Evolutionary conservation across 2,329 filamentous ascomycete genomes (phyloP).

Genomic region (Reticulascus tulasneorum): DNA sequence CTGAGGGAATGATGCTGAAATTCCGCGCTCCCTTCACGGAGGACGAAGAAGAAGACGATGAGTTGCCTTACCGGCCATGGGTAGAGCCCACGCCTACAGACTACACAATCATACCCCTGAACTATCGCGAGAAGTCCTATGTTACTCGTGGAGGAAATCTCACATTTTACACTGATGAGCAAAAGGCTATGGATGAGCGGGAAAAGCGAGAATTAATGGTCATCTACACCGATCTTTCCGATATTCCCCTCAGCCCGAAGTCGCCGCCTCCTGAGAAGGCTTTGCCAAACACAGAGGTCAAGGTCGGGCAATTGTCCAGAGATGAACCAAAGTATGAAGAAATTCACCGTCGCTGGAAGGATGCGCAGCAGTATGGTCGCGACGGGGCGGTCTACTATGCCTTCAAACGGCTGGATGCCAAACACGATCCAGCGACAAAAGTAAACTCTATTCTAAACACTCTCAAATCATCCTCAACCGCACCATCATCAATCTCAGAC

Average conservation of each 20-base stretch:
- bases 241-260: slow-evolving; percentile 54
- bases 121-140: slow-evolving; percentile 44
- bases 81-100: slow-evolving; percentile 42
- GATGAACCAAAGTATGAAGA: slow-evolving; percentile 42
- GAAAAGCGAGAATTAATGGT: slow-evolving; percentile 59
- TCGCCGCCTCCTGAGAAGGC: slow-evolving; percentile 40
- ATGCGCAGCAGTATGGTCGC: slow-evolving; percentile 40
- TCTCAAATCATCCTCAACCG: slow-evolving; percentile 9
- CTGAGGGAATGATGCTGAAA: slow-evolving; percentile 67
- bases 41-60: slow-evolving; percentile 55
- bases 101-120: slow-evolving; percentile 42
- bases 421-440: slow-evolving; percentile 28
- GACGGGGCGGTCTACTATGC: slow-evolving; percentile 39
- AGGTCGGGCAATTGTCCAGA: slow-evolving; percentile 31
- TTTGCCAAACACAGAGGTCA: slow-evolving; percentile 18
- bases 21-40: slow-evolving; percentile 43
- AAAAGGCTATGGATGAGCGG: slow-evolving; percentile 50
- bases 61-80: slow-evolving; percentile 51
- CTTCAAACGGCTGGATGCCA: slow-evolving; percentile 37
- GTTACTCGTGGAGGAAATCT: slow-evolving; percentile 50
- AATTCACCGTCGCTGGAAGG: slow-evolving; percentile 44
- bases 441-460: slow-evolving; percentile 35
- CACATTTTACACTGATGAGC: slow-evolving; percentile 50
- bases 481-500: slow-evolving; percentile 10
- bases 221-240: slow-evolving; percentile 50